phyloP scores from a whole-genome alignment of 2,329 filamentous ascomycete genomes.

The Penicillium sp. region DNA sequence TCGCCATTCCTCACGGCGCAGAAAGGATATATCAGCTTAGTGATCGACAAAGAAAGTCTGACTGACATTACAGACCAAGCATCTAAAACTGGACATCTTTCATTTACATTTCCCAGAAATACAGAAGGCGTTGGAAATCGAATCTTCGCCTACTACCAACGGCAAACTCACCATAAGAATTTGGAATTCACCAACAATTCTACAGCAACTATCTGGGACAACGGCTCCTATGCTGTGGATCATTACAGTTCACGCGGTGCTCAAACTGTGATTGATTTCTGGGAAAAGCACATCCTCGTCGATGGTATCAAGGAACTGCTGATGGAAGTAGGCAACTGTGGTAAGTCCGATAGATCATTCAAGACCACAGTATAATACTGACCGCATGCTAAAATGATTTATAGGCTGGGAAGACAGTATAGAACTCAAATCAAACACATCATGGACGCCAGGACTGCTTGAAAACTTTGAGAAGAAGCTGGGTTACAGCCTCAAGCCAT shows the following conservation, averaged over 20 bases:
- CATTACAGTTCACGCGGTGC: background rate
- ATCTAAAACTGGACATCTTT: background rate
- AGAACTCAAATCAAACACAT: background rate
- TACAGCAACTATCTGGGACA: background rate
- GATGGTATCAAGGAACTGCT: slow-evolving; percentile 35
- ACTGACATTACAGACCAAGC: background rate
- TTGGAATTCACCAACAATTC: background rate
- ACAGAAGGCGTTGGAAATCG: background rate
- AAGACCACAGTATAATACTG: background rate
- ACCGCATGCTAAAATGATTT: background rate
- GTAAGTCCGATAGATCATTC: slow-evolving; percentile 30
- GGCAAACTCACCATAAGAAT: background rate
- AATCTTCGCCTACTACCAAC: background rate
- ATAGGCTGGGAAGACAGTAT: background rate
- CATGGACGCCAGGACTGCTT: background rate
- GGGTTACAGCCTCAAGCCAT: background rate
- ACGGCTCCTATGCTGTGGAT: background rate
- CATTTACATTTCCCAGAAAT: background rate
- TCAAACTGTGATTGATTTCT: slow-evolving; percentile 34
- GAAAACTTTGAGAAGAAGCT: background rate
- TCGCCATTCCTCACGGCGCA: background rate
- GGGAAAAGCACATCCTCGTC: slow-evolving; percentile 41
- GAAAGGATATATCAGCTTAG: background rate
- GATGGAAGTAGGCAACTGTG: slow-evolving; percentile 37
- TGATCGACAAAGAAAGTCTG: background rate